Percentiles rank a stretch among this genome's conserved stretches.
phyloP scores from a whole-genome alignment of 768 basidiomycete species.

The Mycena filopes region DNA sequence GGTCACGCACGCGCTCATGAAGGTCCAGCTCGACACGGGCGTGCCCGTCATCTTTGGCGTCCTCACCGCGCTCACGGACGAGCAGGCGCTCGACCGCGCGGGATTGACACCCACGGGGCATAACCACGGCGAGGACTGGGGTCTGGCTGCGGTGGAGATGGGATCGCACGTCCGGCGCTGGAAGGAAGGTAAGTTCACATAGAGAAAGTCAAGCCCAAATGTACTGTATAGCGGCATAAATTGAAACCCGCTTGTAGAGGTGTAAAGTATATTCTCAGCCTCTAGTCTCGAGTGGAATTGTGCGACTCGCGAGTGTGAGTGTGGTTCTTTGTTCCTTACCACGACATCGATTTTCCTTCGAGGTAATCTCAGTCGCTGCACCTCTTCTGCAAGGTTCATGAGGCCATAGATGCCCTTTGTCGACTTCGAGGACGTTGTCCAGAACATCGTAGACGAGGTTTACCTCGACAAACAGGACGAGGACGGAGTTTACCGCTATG shows the following conservation, averaged over 20 bases:
- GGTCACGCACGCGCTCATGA: conserved; percentile 95
- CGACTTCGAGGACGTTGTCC: conserved; percentile 29
- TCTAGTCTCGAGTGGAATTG: no score
- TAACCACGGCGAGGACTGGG: conserved; percentile 99
- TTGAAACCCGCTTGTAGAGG: no score
- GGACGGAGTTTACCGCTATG: conserved; percentile 27
- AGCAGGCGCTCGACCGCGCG: conserved; percentile 95
- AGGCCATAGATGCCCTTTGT: conserved; percentile 11
- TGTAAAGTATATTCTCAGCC: no score
- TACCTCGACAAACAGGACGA: conserved; percentile 19
- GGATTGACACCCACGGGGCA: conserved; percentile 90
- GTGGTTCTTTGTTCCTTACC: no score
- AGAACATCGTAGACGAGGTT: conserved; percentile 25
- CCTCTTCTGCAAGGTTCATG: no score
- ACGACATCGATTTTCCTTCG: no score
- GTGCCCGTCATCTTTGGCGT: conserved; percentile 98
- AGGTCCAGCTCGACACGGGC: conserved; percentile 91
- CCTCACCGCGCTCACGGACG: conserved; percentile 89
- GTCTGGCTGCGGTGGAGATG: conserved; percentile 96
- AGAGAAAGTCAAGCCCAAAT: conserved; percentile 1
- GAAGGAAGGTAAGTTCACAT: conserved; percentile 73
- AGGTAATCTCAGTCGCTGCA: no score
- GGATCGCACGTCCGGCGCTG: conserved; percentile 72
- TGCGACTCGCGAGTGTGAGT: no score
- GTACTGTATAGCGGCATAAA: conserved; percentile 6